Base-by-base conservation (phyloP, 2,329 filamentous ascomycete species). In the Fusarium sp. region DNA sequence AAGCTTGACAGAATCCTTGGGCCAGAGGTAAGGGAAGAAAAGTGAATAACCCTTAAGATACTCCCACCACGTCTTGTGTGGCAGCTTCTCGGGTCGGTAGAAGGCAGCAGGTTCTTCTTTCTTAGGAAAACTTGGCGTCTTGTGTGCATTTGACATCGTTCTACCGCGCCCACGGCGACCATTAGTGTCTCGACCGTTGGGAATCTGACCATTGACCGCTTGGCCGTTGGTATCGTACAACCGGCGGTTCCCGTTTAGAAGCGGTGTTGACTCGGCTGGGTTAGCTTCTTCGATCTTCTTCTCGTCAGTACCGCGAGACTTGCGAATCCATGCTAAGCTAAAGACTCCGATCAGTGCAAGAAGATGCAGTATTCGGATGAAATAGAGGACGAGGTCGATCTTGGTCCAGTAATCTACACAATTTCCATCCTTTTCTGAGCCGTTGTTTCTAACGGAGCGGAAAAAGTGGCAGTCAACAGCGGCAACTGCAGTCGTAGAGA, bases 21-120 rank as follows among this genome's bases (percentile, higher is more conserved):
- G 96, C 96, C 96, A 99, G 64, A 98, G 89, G 78, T 98, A 99
- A 0, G 95, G 95, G 79, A 98, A 97, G 82, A 99, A 97, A 55
- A 98, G 86, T 15, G 92, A 93, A 81, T 98, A 99, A 48, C 95
- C 94, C 70, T 92, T 91, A 67, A 98, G 85, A 80, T 99, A 99
- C 78, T 98, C 95, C 90, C 93, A 97, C 96, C 96, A 99, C 56
- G 91, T 96, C 73, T 93, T 94, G 74, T 93, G 92, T 5, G 94
- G 95, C 12, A 94, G 88, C 71, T 93, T 95, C 40, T 92, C 92
- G 4, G 95, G 95, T 74, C 95, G 92, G 80, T 97, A 97, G 85
- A 97, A 98, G 9, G 93, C 93, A 13, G 92, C 90, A 27, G 89
- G 89, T 55, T 89, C 88, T 63, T 93, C 91, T 68, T 84, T 84